Conservation (phyloP, 495 filamentous ascomycete genomes). For the Aspergillus indologenus region DNA sequence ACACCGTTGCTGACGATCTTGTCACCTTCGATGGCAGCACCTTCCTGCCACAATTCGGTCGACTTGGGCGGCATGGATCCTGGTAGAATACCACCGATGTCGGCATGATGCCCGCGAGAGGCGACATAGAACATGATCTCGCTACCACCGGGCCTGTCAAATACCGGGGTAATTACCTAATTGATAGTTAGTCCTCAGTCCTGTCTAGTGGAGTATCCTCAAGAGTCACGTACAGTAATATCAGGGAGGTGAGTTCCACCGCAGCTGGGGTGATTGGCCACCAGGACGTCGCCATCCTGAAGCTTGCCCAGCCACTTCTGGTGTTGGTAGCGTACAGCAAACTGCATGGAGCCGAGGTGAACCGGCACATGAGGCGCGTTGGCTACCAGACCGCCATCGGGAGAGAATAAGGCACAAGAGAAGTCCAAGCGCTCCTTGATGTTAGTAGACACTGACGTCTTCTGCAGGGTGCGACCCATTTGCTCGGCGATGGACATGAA, state of each 20-base stretch:
- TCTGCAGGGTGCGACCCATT: constrained; percentile 93
- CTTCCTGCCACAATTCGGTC: constrained; percentile 89
- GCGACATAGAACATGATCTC: constrained; percentile 97
- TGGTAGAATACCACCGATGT: constrained; percentile 94
- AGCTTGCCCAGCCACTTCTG: constrained; percentile 87
- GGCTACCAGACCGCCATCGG: constrained; percentile 85
- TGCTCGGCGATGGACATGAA: constrained; percentile 99
- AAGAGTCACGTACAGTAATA: constrained; percentile 64
- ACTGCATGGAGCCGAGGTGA: constrained; percentile 91
- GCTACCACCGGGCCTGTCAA: constrained; percentile 61
- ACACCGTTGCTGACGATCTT: constrained; percentile 88
- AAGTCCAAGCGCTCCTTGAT: constrained; percentile 98
- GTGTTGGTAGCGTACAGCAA: constrained; percentile 88
- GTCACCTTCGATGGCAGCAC: constrained; percentile 88
- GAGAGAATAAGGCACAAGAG: constrained; percentile 92
- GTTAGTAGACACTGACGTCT: constrained; percentile 96
- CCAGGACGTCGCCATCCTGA: constrained; percentile 87
- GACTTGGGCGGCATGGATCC: constrained; percentile 97
- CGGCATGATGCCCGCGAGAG: constrained; percentile 91
- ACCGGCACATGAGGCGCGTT: constrained; percentile 95
- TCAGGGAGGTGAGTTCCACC: constrained; percentile 88
- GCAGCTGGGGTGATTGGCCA: constrained; percentile 93
- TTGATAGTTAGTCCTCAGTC: not conserved
- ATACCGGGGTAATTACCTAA: constrained; percentile 69
- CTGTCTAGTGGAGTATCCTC: too few species aligned